Conservation (phyloP, 768 basidiomycete species). For the Rhodotorula babjevae region DNA sequence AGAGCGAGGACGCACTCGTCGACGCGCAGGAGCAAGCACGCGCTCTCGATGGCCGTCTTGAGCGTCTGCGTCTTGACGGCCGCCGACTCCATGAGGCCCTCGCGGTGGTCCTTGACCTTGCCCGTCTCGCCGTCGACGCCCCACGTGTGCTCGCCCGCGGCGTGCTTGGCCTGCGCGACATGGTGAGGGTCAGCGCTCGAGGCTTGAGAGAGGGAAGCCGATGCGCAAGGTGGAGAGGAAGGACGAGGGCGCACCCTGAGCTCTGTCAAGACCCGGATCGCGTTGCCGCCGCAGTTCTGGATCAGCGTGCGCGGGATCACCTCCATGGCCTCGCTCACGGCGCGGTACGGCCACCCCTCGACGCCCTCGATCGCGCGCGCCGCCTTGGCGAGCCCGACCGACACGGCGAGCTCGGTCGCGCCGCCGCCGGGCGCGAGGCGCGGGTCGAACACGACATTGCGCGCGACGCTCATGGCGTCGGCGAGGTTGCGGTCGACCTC, state of each 20-base stretch:
- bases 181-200: not conserved
- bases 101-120: constrained; percentile 91
- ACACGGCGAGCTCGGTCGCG: constrained; percentile 96
- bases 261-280: constrained; percentile 85
- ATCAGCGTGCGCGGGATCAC: constrained; percentile 92
- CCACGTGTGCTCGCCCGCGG: constrained; percentile 81
- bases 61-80: constrained; percentile 97
- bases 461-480: constrained; percentile 94
- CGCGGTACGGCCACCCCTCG: constrained; percentile 83
- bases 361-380: constrained; percentile 77
- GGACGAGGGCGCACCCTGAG: constrained; percentile 79
- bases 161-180: constrained; percentile 75
- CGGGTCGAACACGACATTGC: constrained; percentile 95
- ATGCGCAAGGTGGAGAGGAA: not conserved
- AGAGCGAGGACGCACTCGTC: constrained; percentile 31
- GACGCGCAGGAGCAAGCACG: constrained; percentile 37
- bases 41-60: constrained; percentile 84
- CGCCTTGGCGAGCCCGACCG: constrained; percentile 68
- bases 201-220: not conserved
- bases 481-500: constrained; percentile 97
- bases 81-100: constrained; percentile 86
- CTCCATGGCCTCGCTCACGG: constrained; percentile 93
- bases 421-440: constrained; percentile 90
- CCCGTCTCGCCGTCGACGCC: constrained; percentile 95
- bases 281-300: constrained; percentile 93